phyloP scores from a whole-genome alignment of 2,329 filamentous ascomycete species.

The Torrubiellomyces zombiae region DNA sequence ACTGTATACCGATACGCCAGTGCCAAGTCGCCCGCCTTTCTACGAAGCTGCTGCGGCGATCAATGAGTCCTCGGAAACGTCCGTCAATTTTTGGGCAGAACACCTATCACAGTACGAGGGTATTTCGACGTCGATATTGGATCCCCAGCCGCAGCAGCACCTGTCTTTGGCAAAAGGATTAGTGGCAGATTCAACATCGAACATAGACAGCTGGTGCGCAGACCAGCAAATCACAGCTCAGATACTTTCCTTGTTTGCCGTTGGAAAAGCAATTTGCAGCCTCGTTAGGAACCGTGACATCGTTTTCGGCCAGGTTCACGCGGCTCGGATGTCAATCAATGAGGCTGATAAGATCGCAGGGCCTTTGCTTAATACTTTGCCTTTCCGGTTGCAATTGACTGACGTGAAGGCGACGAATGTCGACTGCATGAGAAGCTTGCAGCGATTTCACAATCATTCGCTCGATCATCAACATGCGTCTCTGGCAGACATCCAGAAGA shows the following conservation, averaged over 20 bases:
- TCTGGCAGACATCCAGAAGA: background rate
- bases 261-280: background rate
- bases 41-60: background rate
- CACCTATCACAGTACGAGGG: background rate
- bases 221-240: background rate
- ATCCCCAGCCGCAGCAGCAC: no score
- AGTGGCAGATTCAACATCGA: no score
- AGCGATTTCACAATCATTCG: background rate
- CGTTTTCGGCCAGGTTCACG: conserved; percentile 1
- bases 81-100: background rate
- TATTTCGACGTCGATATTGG: no score
- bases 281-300: background rate
- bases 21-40: background rate
- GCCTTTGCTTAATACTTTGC: conserved; percentile 1
- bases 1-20: background rate
- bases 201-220: background rate
- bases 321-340: background rate
- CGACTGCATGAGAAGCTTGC: background rate
- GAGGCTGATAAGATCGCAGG: background rate
- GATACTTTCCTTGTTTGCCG: background rate
- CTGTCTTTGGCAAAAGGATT: no score
- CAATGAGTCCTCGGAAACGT: background rate
- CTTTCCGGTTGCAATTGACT: background rate
- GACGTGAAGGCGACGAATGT: background rate
- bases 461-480: conserved; percentile 1